phyloP scores from a whole-genome alignment of 2,329 filamentous ascomycete genomes.

The Aspergillus puulaauensis region DNA sequence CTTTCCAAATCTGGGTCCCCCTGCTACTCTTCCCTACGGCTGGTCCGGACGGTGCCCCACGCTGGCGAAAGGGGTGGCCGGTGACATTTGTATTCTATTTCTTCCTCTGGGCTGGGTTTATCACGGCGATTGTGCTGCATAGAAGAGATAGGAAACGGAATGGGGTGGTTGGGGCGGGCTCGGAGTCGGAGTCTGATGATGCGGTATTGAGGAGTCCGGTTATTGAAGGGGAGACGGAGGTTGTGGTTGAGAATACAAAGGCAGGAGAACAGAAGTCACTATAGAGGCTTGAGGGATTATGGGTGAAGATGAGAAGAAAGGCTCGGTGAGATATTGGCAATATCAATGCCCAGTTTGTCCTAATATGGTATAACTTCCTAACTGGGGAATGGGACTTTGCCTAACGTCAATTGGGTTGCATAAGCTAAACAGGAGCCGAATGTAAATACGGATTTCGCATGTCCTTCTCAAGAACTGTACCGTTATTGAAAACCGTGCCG shows the following conservation, averaged over 20 bases:
- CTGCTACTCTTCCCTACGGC: constrained; percentile 46
- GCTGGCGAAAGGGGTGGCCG: constrained; percentile 52
- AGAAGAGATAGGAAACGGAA: constrained; percentile 16
- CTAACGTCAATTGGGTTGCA: not conserved
- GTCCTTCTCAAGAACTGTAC: constrained; percentile 6
- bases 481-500: constrained; percentile 10
- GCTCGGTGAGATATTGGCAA: not conserved
- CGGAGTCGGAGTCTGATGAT: not conserved
- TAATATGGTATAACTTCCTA: not conserved
- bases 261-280: not conserved
- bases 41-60: constrained; percentile 43
- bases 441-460: not conserved
- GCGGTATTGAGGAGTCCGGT: not conserved
- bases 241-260: constrained; percentile 1
- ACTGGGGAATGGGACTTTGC: not conserved
- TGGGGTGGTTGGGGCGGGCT: constrained; percentile 2
- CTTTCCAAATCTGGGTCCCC: constrained; percentile 48
- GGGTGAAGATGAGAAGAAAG: not conserved
- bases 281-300: not conserved
- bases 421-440: not conserved
- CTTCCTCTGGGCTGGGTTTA: constrained; percentile 41
- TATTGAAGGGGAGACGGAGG: not conserved
- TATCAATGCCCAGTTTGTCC: not conserved
- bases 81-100: constrained; percentile 49
- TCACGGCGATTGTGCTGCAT: constrained; percentile 21